A percentile compares a stretch with the other conserved stretches of the same genome.
Conservation (phyloP, 2,329 filamentous ascomycete genomes). For the Sporothrix mexicana region DNA sequence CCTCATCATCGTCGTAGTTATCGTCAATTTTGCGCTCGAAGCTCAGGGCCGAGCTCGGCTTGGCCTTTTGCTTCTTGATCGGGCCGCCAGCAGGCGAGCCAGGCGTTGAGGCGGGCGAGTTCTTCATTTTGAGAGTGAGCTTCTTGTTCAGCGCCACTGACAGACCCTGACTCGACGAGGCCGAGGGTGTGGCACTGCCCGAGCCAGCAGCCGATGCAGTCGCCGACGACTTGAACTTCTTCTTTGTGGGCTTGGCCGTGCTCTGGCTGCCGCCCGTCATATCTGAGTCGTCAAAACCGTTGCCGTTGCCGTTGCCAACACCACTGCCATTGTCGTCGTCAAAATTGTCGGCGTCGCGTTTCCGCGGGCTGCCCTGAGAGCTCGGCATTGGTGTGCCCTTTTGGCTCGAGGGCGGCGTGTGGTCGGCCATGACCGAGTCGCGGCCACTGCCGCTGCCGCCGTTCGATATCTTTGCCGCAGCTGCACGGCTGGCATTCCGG, state of each 20-base stretch:
- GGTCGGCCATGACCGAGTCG: conserved; percentile 55
- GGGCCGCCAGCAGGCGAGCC: conserved; percentile 33
- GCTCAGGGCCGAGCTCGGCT: conserved; percentile 56
- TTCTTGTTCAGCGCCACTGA: conserved; percentile 36
- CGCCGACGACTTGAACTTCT: conserved; percentile 58
- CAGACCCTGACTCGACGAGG: conserved; percentile 34
- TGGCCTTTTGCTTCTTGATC: conserved; percentile 62
- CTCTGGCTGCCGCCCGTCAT: conserved; percentile 40
- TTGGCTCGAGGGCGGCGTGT: conserved; percentile 66
- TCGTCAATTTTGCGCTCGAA: conserved; percentile 52
- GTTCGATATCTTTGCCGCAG: conserved; percentile 68
- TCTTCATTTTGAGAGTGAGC: conserved; percentile 56
- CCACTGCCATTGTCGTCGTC: conserved; percentile 57
- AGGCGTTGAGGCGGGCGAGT: conserved; percentile 45
- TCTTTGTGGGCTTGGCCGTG: conserved; percentile 52
- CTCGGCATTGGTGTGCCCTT: conserved; percentile 65
- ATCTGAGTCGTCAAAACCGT: conserved; percentile 49
- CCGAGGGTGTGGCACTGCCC: conserved; percentile 35
- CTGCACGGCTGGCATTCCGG: conserved; percentile 65
- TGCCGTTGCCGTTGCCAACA: conserved; percentile 57
- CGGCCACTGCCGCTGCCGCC: conserved; percentile 54
- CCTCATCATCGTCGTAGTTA: conserved; percentile 34
- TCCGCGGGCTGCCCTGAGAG: conserved; percentile 62
- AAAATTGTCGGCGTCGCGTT: conserved; percentile 61
- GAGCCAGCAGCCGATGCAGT: conserved; percentile 26